A percentile compares a stretch with the other conserved stretches of the same genome.
phyloP scores from a whole-genome alignment of 768 basidiomycete species.

The Suillus decipiens region DNA sequence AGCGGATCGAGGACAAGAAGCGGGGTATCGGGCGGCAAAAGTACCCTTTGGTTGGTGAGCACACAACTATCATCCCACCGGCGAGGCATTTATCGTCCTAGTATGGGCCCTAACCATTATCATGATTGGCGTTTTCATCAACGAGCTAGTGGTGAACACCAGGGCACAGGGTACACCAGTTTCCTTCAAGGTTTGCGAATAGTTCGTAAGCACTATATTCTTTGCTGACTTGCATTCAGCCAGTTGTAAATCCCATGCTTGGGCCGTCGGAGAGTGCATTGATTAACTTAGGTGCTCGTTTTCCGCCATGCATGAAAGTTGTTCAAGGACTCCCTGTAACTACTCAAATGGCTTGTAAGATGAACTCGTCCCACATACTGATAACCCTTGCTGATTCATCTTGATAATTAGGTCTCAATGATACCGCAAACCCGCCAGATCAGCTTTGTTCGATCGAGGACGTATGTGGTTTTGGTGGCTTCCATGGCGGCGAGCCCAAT shows the following conservation, averaged over 20 bases:
- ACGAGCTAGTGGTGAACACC: conserved; percentile 78
- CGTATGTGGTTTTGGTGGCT: conserved; percentile 89
- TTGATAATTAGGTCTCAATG: conserved; percentile 62
- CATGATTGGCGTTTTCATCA: conserved; percentile 80
- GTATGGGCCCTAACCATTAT: conserved; percentile 64
- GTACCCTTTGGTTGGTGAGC: conserved; percentile 75
- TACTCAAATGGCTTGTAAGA: conserved; percentile 60
- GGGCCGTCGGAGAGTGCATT: conserved; percentile 85
- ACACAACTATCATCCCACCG: not conserved
- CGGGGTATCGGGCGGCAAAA: conserved; percentile 82
- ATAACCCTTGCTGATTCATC: conserved; percentile 14
- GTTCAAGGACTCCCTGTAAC: conserved; percentile 57
- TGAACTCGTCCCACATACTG: conserved; percentile 7
- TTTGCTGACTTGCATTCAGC: conserved; percentile 42
- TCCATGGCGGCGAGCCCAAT: conserved; percentile 45
- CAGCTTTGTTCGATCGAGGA: conserved; percentile 73
- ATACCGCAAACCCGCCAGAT: conserved; percentile 78
- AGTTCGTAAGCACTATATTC: not conserved
- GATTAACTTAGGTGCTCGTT: conserved; percentile 88
- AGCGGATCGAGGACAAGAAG: conserved; percentile 87
- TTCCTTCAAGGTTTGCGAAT: conserved; percentile 71
- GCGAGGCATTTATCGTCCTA: conserved; percentile 23
- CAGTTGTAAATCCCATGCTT: conserved; percentile 85
- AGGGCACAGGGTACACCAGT: conserved; percentile 79
- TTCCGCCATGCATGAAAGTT: conserved; percentile 89